Base-by-base conservation (phyloP, 257 asterid genomes). In the Prunella vulgaris region DNA sequence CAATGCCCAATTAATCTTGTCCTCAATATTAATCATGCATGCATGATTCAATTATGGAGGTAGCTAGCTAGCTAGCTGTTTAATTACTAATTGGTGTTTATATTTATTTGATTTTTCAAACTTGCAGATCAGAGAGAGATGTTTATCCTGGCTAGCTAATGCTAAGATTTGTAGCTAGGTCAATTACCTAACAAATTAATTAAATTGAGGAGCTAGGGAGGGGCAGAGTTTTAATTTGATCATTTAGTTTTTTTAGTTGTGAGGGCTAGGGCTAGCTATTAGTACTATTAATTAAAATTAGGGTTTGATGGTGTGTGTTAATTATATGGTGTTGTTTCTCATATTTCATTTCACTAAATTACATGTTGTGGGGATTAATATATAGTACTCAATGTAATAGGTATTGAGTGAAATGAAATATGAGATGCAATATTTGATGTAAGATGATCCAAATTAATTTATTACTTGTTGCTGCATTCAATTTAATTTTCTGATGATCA, bases 1-100 rank as follows among this genome's bases (percentile, higher is more conserved):
- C 76, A 20, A 71, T 82, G 73, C 88, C 95, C 46, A 63, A 84
- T 85, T 69, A 78, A 70, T 48, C 68, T 14, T 42, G 42, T 35
- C 42, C 10, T 8, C 28, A 25, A 54, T 18, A 37, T 48, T 48
- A 54, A 54, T 27, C 30, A 9, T 62, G 14, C 14, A n/a, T n/a
- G n/a, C n/a, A n/a, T n/a, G n/a, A n/a, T n/a, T n/a, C n/a, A 69
- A 24, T 57, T 69, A 69, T 13, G 14, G 21, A 18, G 51, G n/a
- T n/a, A n/a, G n/a, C n/a, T n/a, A n/a, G n/a, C n/a, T 40, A 38
- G 38, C 32, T 15, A 20, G n/a, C 30, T 53, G 10, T 46, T 52
- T 61, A 32, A 33, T 56, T 38, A 22, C 59, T 58, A 60, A 57
- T 63, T 68, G 68, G 48, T 73, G 66, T 52, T 68, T 74, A 60